Evolutionary conservation across 2,329 filamentous ascomycete genomes (phyloP).

Genomic region (Aspergillus ibericus): DNA sequence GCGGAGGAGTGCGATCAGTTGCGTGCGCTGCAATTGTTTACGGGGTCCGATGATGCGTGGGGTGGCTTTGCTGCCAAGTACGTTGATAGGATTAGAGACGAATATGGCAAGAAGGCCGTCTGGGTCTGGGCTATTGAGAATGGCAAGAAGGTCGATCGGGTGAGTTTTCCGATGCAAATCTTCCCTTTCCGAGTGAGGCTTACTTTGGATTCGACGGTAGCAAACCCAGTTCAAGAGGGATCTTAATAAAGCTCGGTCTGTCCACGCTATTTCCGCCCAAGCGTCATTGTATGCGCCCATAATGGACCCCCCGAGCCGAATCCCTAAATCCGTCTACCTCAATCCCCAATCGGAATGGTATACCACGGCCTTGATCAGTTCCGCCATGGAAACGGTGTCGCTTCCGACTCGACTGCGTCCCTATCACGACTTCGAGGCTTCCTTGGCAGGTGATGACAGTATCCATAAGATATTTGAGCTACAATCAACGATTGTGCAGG

Average conservation of each 20-base stretch:
- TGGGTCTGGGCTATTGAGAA: conserved; percentile 86
- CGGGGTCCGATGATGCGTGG: conserved; percentile 75
- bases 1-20: conserved; percentile 91
- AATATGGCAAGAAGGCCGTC: conserved; percentile 82
- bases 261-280: conserved; percentile 67
- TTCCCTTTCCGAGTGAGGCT: background rate
- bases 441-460: conserved; percentile 61
- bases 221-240: conserved; percentile 64
- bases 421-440: conserved; percentile 38
- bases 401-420: conserved; percentile 64
- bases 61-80: conserved; percentile 73
- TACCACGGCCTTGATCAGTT: conserved; percentile 70
- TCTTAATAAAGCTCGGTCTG: conserved; percentile 71
- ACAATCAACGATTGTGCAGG: conserved; percentile 60
- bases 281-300: conserved; percentile 79
- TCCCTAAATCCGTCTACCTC: conserved; percentile 61
- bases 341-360: conserved; percentile 73
- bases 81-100: conserved; percentile 76
- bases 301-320: conserved; percentile 56
- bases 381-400: conserved; percentile 75
- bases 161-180: conserved; percentile 36
- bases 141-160: conserved; percentile 54
- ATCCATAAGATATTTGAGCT: conserved; percentile 76
- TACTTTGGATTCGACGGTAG: conserved; percentile 21
- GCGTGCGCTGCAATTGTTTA: conserved; percentile 79